Percentiles rank a stretch among this genome's conserved stretches.
phyloP scores from a whole-genome alignment of 192 early-diverging fungal genomes.

The Linnemannia exigua region DNA sequence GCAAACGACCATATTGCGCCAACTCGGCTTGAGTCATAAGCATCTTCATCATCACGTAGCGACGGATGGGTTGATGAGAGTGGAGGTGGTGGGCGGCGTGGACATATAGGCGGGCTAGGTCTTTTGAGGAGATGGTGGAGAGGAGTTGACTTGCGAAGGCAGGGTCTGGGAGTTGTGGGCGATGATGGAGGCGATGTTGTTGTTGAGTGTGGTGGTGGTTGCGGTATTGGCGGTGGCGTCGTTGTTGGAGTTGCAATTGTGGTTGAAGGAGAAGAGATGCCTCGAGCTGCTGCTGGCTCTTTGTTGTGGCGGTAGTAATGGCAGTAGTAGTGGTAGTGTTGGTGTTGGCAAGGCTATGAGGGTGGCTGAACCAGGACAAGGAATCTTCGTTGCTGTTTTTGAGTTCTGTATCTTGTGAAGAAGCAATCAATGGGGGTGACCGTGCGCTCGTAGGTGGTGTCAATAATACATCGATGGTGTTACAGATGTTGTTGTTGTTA shows the following conservation, averaged over 20 bases:
- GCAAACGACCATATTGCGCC: constrained; percentile 35
- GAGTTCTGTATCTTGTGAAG: background rate
- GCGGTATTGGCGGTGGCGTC: constrained; percentile 4
- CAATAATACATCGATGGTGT: background rate
- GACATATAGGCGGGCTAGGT: constrained; percentile 39
- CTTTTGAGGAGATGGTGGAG: constrained; percentile 28
- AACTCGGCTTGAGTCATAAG: constrained; percentile 53
- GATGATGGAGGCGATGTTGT: too few relatives aligned
- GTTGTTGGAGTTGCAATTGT: background rate
- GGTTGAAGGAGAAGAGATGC: background rate
- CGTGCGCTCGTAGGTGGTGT: background rate
- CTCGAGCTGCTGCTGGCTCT: background rate
- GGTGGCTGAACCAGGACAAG: constrained; percentile 31
- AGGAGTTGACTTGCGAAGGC: constrained; percentile 20
- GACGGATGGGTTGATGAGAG: constrained; percentile 47
- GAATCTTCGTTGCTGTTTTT: background rate
- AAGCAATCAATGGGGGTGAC: background rate
- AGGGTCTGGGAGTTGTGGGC: constrained; percentile 11
- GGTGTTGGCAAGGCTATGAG: constrained; percentile 12
- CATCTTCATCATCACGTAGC: constrained; percentile 54
- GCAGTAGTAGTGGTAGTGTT: too few relatives aligned
- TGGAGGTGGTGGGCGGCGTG: constrained; percentile 54
- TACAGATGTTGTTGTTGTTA: background rate
- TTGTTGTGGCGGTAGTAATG: too few relatives aligned
- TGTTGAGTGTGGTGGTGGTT: background rate